phyloP scores from a whole-genome alignment of 495 filamentous ascomycete species.

The Parathielavia appendiculata region DNA sequence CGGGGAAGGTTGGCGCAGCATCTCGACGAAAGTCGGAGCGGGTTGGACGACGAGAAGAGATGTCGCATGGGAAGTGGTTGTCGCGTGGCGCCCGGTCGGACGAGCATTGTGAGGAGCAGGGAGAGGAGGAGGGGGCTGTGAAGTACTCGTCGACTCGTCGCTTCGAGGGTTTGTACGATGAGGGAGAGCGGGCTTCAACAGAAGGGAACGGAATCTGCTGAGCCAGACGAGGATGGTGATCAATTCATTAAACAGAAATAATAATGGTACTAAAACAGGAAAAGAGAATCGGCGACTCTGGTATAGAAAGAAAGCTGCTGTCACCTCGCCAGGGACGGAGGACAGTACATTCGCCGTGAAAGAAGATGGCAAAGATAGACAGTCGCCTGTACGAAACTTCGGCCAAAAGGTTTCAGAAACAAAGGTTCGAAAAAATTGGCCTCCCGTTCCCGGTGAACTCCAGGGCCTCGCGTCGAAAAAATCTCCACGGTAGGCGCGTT shows the following conservation, averaged over 20 bases:
- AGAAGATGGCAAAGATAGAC: background rate
- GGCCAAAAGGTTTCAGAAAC: background rate
- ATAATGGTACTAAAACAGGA: slow-evolving; percentile 2
- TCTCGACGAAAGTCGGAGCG: slow-evolving; percentile 10
- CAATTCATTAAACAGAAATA: slow-evolving; percentile 26
- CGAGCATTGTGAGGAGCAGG: slow-evolving; percentile 24
- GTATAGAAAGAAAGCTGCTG: slow-evolving; percentile 11
- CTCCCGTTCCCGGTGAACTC: background rate
- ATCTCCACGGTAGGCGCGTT: background rate
- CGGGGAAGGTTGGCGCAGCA: slow-evolving; percentile 5
- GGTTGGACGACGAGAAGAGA: slow-evolving; percentile 16
- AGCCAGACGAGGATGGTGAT: background rate
- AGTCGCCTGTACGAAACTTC: background rate
- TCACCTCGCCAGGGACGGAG: slow-evolving; percentile 2
- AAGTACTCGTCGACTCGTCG: background rate
- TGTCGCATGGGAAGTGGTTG: slow-evolving; percentile 21
- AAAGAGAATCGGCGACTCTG: slow-evolving; percentile 9
- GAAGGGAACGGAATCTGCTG: slow-evolving; percentile 3
- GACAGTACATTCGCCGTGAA: background rate
- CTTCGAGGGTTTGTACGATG: background rate
- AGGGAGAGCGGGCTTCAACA: slow-evolving; percentile 7
- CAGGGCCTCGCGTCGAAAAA: slow-evolving; percentile 11
- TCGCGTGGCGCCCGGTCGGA: slow-evolving; percentile 22
- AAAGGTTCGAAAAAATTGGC: slow-evolving; percentile 11
- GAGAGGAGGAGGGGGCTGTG: background rate